These are phyloP conservation scores for Citrus sinensis DNA, from an alignment of 345 rosid genomes.

Conservation along the genomic window DVS_A1.0 CM039161.1:8179001-8179500, in stretches of 20 bases:
- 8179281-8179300: too few species aligned
- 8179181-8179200: slow-evolving; percentile 64
- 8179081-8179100: slow-evolving; percentile 63
- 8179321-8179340: slow-evolving; percentile 39
- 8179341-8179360: slow-evolving; percentile 74
- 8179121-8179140: slow-evolving; percentile 81
- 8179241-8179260: not conserved
- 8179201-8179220: not conserved
- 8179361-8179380: slow-evolving; percentile 87
- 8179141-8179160: slow-evolving; percentile 93
- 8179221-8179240: not conserved
- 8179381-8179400: slow-evolving; percentile 59
- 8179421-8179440: slow-evolving; percentile 99
- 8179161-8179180: slow-evolving; percentile 69
- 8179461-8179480: slow-evolving; percentile 95
- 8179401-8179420: slow-evolving; percentile 96
- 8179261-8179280: not conserved
- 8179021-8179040: not conserved
- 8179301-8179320: not conserved
- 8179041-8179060: not conserved
- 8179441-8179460: slow-evolving; percentile 99
- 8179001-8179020: not conserved
- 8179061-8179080: slow-evolving; percentile 3
- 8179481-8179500: slow-evolving; percentile 91
- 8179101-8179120: slow-evolving; percentile 78